Evolutionary conservation across 2,329 filamentous ascomycete genomes (phyloP).

Genomic region (Kalmusia sp.): DNA sequence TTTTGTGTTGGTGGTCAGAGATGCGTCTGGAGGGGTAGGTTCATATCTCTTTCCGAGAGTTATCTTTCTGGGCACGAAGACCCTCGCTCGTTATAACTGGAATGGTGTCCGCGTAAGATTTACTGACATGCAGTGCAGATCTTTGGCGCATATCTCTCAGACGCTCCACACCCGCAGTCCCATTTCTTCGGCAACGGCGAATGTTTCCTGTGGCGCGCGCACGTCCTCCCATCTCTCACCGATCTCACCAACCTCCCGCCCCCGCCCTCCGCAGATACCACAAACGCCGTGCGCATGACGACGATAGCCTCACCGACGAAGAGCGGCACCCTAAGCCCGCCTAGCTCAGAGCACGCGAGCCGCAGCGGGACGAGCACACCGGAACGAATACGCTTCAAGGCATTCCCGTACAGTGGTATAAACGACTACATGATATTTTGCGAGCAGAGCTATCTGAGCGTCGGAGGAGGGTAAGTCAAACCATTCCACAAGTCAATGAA

Average conservation of each 20-base stretch:
- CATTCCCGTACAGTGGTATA: slow-evolving; percentile 92
- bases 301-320: slow-evolving; percentile 53
- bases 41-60: too few species aligned
- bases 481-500: slow-evolving; percentile 8
- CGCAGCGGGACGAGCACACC: slow-evolving; percentile 63
- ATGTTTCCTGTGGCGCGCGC: slow-evolving; percentile 89
- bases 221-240: slow-evolving; percentile 64
- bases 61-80: too few species aligned
- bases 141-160: slow-evolving; percentile 94
- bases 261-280: slow-evolving; percentile 72
- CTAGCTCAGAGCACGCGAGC: slow-evolving; percentile 37
- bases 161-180: slow-evolving; percentile 78
- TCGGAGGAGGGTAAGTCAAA: slow-evolving; percentile 73
- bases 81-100: too few species aligned
- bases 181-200: slow-evolving; percentile 97
- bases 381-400: slow-evolving; percentile 90
- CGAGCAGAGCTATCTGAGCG: slow-evolving; percentile 81
- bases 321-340: slow-evolving; percentile 34
- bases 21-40: slow-evolving; percentile 76
- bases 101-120: too few species aligned
- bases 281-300: slow-evolving; percentile 66
- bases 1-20: slow-evolving; percentile 87
- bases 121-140: slow-evolving; percentile 50
- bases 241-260: slow-evolving; percentile 67
- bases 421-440: slow-evolving; percentile 98